phyloP scores from a whole-genome alignment of 139 green algal genomes.

The Haematococcus lacustris region DNA sequence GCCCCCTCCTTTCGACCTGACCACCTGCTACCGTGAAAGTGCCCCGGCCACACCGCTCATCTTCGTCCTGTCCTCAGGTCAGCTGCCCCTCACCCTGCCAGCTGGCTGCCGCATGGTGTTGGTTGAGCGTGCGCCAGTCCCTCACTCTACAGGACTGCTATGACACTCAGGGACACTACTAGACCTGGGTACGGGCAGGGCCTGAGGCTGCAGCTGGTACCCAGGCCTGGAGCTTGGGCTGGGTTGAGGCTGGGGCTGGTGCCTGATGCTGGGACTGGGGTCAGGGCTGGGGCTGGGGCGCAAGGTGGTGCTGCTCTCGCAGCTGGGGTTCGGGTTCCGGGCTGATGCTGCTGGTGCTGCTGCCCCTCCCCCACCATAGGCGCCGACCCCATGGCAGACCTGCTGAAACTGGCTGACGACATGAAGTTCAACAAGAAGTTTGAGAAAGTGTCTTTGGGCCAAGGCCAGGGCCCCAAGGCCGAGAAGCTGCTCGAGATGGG shows the following conservation, averaged over 20 bases:
- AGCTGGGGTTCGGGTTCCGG: too few species aligned
- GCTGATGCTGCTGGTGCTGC: too few species aligned
- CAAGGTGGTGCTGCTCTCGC: background rate
- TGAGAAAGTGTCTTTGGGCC: slow-evolving; percentile 74
- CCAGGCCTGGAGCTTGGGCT: too few species aligned
- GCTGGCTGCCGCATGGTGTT: background rate
- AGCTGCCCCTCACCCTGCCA: too few species aligned
- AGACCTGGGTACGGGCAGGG: too few species aligned
- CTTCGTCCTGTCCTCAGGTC: slow-evolving; percentile 66
- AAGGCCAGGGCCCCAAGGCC: slow-evolving; percentile 78
- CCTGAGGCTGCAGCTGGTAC: too few species aligned
- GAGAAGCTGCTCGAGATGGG: slow-evolving; percentile 58
- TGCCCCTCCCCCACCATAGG: slow-evolving; percentile 32
- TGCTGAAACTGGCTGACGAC: slow-evolving; percentile 79
- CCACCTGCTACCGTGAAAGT: slow-evolving; percentile 54
- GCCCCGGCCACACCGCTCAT: slow-evolving; percentile 60
- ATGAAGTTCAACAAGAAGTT: slow-evolving; percentile 73
- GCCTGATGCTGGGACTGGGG: too few species aligned
- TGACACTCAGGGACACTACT: too few species aligned
- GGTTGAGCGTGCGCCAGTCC: background rate
- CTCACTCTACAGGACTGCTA: background rate
- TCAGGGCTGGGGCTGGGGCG: too few species aligned
- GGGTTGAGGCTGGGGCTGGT: too few species aligned
- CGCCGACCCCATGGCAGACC: slow-evolving; percentile 76
- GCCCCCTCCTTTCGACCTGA: slow-evolving; percentile 71